A percentile compares a stretch with the other conserved stretches of the same genome.
Evolutionary conservation across 73 alveolate species (phyloP).

Genomic region (Strombidium stylifer): DNA sequence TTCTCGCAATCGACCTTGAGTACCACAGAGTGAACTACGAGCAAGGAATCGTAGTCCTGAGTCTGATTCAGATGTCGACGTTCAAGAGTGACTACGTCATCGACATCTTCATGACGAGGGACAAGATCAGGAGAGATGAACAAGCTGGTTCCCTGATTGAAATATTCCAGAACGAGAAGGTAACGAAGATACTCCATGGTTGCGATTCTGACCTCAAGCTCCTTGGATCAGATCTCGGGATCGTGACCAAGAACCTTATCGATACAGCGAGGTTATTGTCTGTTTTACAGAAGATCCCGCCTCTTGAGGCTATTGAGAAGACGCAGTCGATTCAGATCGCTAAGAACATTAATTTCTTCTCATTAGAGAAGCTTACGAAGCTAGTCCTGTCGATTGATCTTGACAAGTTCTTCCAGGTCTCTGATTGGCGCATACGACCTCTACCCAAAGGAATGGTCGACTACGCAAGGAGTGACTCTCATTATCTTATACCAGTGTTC

Average conservation of each 20-base stretch:
- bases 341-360: slow-evolving; percentile 52
- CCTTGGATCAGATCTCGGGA: slow-evolving; percentile 86
- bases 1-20: slow-evolving; percentile 87
- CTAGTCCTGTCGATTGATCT: slow-evolving; percentile 56
- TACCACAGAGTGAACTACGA: slow-evolving; percentile 49
- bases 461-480: slow-evolving; percentile 91
- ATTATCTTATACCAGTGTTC: slow-evolving; percentile 56
- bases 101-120: slow-evolving; percentile 70
- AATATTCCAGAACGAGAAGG: slow-evolving; percentile 31
- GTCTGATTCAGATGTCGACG: slow-evolving; percentile 82
- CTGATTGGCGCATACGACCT: slow-evolving; percentile 96
- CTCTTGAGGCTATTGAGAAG: no score
- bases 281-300: slow-evolving; percentile 4
- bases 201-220: slow-evolving; percentile 85
- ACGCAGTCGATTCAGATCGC: no score
- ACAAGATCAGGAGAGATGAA: no score
- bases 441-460: slow-evolving; percentile 89
- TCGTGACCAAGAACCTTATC: slow-evolving; percentile 72
- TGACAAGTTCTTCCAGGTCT: slow-evolving; percentile 81
- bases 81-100: slow-evolving; percentile 70
- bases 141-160: slow-evolving; percentile 45
- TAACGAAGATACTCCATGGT: slow-evolving; percentile 91
- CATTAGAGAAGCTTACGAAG: slow-evolving; percentile 67
- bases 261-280: slow-evolving; percentile 89
- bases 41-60: slow-evolving; percentile 69